phyloP scores from a whole-genome alignment of 164 flowering plant species.

The Euptelea pleiosperma region DNA sequence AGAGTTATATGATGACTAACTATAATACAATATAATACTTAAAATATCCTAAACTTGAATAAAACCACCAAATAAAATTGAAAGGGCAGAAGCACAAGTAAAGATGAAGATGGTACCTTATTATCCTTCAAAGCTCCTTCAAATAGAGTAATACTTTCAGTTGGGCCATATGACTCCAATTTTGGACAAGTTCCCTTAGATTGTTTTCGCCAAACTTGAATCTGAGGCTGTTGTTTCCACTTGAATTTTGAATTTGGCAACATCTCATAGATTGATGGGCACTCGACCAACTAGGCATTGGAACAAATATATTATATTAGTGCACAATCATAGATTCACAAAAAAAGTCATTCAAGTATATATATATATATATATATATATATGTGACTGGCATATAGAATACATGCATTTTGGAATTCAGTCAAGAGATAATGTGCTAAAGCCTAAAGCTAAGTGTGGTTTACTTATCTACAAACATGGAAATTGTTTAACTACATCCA shows the following conservation, averaged over 20 bases:
- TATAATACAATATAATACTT: too few relatives aligned
- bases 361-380: too few relatives aligned
- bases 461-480: neutral
- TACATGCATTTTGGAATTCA: neutral
- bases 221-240: conserved; percentile 67
- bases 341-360: too few relatives aligned
- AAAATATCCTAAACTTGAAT: too few relatives aligned
- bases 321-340: neutral
- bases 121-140: conserved; percentile 66
- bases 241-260: conserved; percentile 69
- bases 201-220: conserved; percentile 73
- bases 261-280: conserved; percentile 97
- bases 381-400: too few relatives aligned
- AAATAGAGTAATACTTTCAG: conserved; percentile 41
- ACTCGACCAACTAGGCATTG: conserved; percentile 64
- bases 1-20: too few relatives aligned
- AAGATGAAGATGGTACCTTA: conserved; percentile 48
- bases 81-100: neutral
- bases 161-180: conserved; percentile 57
- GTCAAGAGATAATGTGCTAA: neutral
- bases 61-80: too few relatives aligned
- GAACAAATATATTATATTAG: conserved; percentile 1
- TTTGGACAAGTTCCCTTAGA: conserved; percentile 28
- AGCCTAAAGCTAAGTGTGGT: neutral
- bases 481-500: neutral